These are phyloP conservation scores for Pseudoscleropodium purum DNA, from an alignment of 225 moss, liverwort and hornwort species.

Conservation along the genomic window DNA sequence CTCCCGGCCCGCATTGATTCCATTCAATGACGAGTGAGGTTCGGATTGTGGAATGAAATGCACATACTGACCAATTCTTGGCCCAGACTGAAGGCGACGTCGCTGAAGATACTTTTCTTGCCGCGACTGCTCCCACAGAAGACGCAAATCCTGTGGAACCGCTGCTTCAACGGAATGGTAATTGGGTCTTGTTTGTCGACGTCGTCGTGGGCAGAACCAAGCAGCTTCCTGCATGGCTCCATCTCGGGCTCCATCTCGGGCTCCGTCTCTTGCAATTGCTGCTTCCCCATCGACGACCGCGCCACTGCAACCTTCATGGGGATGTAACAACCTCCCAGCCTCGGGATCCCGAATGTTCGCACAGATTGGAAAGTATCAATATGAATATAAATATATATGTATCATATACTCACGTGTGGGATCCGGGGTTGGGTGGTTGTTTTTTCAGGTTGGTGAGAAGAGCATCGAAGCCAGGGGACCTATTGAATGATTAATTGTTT, in stretches of 20 bases:
- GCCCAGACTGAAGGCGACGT: conserved; percentile 14
- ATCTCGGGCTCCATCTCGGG: background rate
- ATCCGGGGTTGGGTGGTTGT: background rate
- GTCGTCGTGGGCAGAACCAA: background rate
- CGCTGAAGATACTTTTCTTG: conserved; percentile 29
- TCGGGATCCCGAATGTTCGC: background rate
- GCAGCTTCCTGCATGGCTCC: background rate
- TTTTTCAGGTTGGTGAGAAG: background rate
- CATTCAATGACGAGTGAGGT: no score
- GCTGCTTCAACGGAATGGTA: background rate
- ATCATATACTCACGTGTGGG: background rate
- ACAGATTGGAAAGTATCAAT: no score
- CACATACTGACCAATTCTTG: conserved; percentile 8
- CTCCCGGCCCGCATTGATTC: background rate
- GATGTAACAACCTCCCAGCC: no score
- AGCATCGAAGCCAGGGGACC: background rate
- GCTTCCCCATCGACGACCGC: background rate
- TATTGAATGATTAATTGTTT: background rate
- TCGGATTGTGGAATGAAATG: background rate
- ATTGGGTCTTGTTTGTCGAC: background rate
- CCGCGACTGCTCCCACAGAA: conserved; percentile 30
- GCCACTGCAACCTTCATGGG: background rate
- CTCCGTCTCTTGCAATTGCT: background rate
- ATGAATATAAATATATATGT: no score
- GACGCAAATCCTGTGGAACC: conserved; percentile 24